Base-by-base conservation (phyloP, 2,329 filamentous ascomycete species). In the Epichloe typhina region DNA sequence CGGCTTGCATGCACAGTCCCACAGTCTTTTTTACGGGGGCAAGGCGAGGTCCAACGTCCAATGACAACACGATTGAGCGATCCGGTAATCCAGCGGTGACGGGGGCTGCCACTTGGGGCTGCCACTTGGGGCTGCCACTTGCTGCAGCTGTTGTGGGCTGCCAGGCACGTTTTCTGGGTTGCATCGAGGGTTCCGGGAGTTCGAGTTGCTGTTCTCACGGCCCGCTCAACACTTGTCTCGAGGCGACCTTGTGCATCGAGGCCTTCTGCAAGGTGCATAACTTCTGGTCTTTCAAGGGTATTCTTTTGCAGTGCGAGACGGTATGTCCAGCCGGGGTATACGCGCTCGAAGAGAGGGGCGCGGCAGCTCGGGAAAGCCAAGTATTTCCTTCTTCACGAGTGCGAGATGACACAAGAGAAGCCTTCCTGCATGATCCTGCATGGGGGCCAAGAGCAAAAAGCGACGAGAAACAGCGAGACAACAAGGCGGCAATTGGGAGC, bases 51-150 rank as follows among this genome's bases (percentile, higher is more conserved):
- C 9, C 31, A 31, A 31, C 11, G 50, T 42, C 55, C 56, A 58
- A 52, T 53, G 51, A 39, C 52, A 55, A 55, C 49, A 49, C 46
- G 40, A 46, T 48, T 38, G 47, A 50, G 50, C 48, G 36, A 56
- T 50, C 23, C 23, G 23, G 7, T 26, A 26, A 26, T 26, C 48
- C 48, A 53, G 56, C 56, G 56, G 56, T 57, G 56, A 57, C 56
- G 49, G 51, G 52, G 23, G 23, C 23, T 26, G 23, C 23, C 23
- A 26, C 23, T 26, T 26, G 23, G 23, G 51, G 52, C 33, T 47
- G 40, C 35, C 36, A 15, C 39, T 40, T 48, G 48, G 23, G 51
- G 52, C 33, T 47, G 40, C 35, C 36, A 15, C 39, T 40, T 48
- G 48, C 31, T 50, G 47, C 39, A 40, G 38, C 44, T 48, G 47